These are phyloP conservation scores for Graphilbum ipis-grandicollis DNA, from an alignment of 2,329 filamentous ascomycete species.

Conservation along the genomic window DNA sequence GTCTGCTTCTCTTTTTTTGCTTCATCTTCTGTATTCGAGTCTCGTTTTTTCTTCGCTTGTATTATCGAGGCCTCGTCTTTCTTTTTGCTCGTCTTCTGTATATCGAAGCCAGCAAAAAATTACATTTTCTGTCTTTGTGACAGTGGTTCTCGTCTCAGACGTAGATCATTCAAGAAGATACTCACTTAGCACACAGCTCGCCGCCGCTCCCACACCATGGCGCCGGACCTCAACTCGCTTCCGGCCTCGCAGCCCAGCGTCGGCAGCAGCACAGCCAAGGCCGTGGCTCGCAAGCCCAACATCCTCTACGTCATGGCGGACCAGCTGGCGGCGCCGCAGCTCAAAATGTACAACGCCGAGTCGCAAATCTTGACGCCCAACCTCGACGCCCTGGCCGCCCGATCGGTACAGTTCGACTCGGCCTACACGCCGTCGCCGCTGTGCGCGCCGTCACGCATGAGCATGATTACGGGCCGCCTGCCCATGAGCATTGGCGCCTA, in stretches of 20 bases:
- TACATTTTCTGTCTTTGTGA: constrained; percentile 6
- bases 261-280: constrained; percentile 1
- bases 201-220: constrained; percentile 26
- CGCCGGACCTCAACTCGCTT: constrained; percentile 59
- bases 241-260: constrained; percentile 29
- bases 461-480: constrained; percentile 81
- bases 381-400: constrained; percentile 64
- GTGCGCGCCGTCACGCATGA: constrained; percentile 84
- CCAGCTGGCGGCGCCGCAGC: constrained; percentile 75
- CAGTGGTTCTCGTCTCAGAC: constrained; percentile 5
- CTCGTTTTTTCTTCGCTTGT: too few relatives aligned
- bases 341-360: constrained; percentile 79
- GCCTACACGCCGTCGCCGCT: constrained; percentile 90
- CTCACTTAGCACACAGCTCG: constrained; percentile 2
- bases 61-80: too few relatives aligned
- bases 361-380: constrained; percentile 88
- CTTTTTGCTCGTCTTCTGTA: neutral
- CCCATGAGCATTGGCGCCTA: constrained; percentile 84
- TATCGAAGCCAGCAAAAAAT: neutral
- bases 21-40: neutral
- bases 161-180: neutral
- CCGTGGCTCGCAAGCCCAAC: too few relatives aligned
- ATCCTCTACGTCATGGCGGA: constrained; percentile 95
- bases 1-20: neutral
- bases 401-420: constrained; percentile 78